Conservation (phyloP, 768 basidiomycete species). For the Wakefieldia striispora region DNA sequence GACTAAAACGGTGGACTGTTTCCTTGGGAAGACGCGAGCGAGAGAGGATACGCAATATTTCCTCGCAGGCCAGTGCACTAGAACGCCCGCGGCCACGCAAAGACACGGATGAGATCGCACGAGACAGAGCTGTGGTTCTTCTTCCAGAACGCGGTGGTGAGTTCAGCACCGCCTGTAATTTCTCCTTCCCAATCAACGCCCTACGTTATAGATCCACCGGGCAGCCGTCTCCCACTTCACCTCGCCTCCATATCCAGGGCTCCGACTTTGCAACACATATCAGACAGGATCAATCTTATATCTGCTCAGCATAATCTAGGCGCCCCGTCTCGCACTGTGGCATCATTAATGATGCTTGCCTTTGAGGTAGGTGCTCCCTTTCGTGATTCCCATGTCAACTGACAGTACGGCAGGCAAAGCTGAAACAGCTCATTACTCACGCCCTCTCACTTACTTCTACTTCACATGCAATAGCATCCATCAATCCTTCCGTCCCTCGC, state of each 20-base stretch:
- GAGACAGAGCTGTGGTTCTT: conserved; percentile 65
- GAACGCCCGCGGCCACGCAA: conserved; percentile 46
- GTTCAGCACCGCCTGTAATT: neutral
- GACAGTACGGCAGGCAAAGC: conserved; percentile 53
- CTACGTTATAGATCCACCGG: conserved; percentile 55
- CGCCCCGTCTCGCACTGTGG: conserved; percentile 58
- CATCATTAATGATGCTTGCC: conserved; percentile 71
- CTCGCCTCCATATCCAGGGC: conserved; percentile 72
- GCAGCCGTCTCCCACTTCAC: conserved; percentile 67
- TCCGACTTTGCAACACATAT: conserved; percentile 73
- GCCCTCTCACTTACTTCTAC: conserved; percentile 74
- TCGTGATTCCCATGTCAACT: neutral
- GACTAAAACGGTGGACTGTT: conserved; percentile 74
- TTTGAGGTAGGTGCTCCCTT: conserved; percentile 56
- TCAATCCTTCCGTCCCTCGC: conserved; percentile 52
- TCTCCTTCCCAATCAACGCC: neutral
- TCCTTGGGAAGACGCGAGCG: conserved; percentile 72
- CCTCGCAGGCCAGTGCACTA: conserved; percentile 42
- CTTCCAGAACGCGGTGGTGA: conserved; percentile 65
- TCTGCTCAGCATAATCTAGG: conserved; percentile 73
- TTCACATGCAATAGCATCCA: conserved; percentile 75
- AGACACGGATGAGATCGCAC: conserved; percentile 64
- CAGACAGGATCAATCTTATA: conserved; percentile 77
- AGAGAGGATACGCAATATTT: conserved; percentile 59
- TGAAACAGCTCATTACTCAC: conserved; percentile 81